Evolutionary conservation across 805 yeast genomes (phyloP), one percentile per base, ranked within the genome.

Genomic region (Sugiyamaella marilandica): DNA sequence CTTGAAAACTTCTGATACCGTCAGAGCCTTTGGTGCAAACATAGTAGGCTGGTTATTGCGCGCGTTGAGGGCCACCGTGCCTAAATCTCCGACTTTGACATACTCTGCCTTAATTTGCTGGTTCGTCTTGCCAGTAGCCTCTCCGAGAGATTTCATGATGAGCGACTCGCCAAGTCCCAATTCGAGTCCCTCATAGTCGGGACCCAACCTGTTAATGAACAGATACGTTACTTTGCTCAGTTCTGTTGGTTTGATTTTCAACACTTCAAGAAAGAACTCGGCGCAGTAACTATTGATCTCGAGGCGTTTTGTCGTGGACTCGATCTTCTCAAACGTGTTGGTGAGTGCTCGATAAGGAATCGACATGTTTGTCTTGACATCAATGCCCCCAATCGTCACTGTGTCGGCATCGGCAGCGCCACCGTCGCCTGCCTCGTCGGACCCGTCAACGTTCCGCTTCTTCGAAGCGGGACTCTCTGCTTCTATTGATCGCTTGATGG

Each of bases 151-250:
- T 63, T 91, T 94, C 62, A 91, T 82, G 26, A 94, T 72, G 10
- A 94, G 66, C 1, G 95, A 83, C 67, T 94, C 99, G 14, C 99
- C 99, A 2, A 94, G 75, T 0, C 99, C 99, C 24, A 94, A 74
- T 64, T 94, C 99, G 53, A 92, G 72, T 31, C 95, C 97, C 65
- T 89, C 96, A 65, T 94, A 94, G 66, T 94, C 99, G 0, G 99
- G 99, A 0, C 97, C 97, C 9, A 91, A 71, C 55, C 92, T 74
- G 66, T 92, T 92, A 65, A 92, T 90, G 70, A 87, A 86, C 14
- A 94, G 75, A 62, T 92, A 94, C 1, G 91, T 85, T 1, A 88
- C 82, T 51, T 80, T 81, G 5, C 87, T 76, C 50, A 94, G 70
- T 44, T 78, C 80, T 2, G 67, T 58, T 2, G 83, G 80, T 43